phyloP scores from a whole-genome alignment of 1,284 basidiomycete species.

The Termitomyces sp. region DNA sequence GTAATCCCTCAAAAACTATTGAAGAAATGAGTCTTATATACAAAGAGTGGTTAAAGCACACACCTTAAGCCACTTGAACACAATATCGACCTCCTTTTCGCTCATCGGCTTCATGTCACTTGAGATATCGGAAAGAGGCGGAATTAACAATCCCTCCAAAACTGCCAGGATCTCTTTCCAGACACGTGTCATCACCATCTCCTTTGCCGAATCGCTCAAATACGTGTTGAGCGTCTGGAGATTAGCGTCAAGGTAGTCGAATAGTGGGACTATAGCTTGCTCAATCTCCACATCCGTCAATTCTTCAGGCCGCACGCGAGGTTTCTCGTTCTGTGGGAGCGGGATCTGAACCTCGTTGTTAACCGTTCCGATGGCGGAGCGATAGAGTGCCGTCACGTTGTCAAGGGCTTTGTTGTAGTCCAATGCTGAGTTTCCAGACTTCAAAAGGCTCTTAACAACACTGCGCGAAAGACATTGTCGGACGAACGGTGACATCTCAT shows the following conservation, averaged over 20 bases:
- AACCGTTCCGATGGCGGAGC: slow-evolving; percentile 60
- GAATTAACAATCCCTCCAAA: slow-evolving; percentile 87
- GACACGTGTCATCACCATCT: slow-evolving; percentile 88
- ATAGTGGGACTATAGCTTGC: slow-evolving; percentile 85
- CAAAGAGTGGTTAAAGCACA: slow-evolving; percentile 13
- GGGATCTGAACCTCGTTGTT: slow-evolving; percentile 76
- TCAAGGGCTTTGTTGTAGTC: slow-evolving; percentile 84
- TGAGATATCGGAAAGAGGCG: slow-evolving; percentile 84
- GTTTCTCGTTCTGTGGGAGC: slow-evolving; percentile 64
- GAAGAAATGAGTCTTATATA: slow-evolving; percentile 5
- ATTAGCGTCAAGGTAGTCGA: slow-evolving; percentile 97
- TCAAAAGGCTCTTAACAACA: slow-evolving; percentile 75
- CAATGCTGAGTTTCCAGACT: slow-evolving; percentile 53
- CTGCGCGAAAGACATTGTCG: slow-evolving; percentile 82
- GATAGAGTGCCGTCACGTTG: slow-evolving; percentile 77
- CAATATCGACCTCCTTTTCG: slow-evolving; percentile 96
- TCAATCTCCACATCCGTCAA: slow-evolving; percentile 94
- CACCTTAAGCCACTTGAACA: slow-evolving; percentile 97
- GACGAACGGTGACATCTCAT: slow-evolving; percentile 91
- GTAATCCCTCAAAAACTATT: slow-evolving; percentile 87
- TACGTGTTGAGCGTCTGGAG: slow-evolving; percentile 89
- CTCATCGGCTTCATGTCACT: slow-evolving; percentile 88
- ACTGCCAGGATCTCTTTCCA: slow-evolving; percentile 96
- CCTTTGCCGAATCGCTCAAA: slow-evolving; percentile 80
- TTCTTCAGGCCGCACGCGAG: slow-evolving; percentile 65